Evolutionary conservation across 1,139 yeast genomes (phyloP), one percentile per base, ranked within the genome.

Genomic region (Magnusiomyces suaveolens): DNA sequence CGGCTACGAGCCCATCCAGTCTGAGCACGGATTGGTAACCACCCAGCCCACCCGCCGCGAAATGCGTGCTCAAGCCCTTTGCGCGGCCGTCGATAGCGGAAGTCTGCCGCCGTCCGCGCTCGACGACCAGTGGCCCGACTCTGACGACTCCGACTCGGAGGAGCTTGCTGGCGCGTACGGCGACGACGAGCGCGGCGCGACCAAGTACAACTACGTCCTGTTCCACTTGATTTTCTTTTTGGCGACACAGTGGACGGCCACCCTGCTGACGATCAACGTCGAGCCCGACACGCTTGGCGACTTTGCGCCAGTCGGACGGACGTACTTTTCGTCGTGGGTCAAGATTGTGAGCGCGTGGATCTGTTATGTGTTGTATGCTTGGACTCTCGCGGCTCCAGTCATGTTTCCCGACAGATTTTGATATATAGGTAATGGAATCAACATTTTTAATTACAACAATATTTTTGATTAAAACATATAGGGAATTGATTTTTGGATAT

Each of bases 171-270:
- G 58, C 24, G 71, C 65, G 36, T 70, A 66, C 18, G 69, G 66
- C 23, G 87, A 81, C 57, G 94, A 84, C 60, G 95, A 86, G 62
- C 72, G 77, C 54, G 72, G 73, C 48, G 75, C 79, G 43, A 90
- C 94, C 1, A 86, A 84, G 66, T 92, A 92, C 73, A 90, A 87
- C 69, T 92, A 92, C 68, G 78, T 89, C 1, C 72, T 90, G 54
- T 94, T 92, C 76, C 98, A 94, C 68, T 68, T 90, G 36, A 87
- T 94, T 43, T 94, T 94, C 76, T 83, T 94, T 67, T 75, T 94
- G 60, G 98, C 98, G 0, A 92, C 98, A 0, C 98, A 92, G 69
- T 94, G 95, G 80, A 90, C 92, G 51, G 97, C 98, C 1, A 89
- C 96, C 0, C 74, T 94, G 59, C 75, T 94, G 57, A 94, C 98